Conservation (phyloP, 148 eudicot genomes). For the Camellia granthamiana region DNA sequence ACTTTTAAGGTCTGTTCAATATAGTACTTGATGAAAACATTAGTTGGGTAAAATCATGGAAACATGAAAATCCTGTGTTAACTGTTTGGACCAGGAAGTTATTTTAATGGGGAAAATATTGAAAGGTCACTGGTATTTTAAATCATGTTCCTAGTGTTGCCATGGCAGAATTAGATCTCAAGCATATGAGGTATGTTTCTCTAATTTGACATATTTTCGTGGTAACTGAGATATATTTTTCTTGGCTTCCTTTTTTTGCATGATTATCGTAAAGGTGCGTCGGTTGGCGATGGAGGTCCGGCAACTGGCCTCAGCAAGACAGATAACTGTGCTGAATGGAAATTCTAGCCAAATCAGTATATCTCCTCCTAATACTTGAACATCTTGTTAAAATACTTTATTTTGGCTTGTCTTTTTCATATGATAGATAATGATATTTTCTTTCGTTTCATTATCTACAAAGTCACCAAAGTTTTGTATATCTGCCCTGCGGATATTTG, state of each 20-base stretch:
- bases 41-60: background rate
- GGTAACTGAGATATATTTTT: background rate
- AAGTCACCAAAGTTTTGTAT: background rate
- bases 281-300: slow-evolving; percentile 83
- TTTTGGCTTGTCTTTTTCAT: background rate
- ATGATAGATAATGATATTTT: background rate
- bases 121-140: too few species aligned
- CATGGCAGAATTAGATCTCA: background rate
- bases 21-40: background rate
- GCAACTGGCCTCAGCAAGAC: slow-evolving; percentile 60
- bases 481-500: background rate
- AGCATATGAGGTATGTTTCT: background rate
- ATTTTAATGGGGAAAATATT: background rate
- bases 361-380: background rate
- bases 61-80: background rate
- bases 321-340: slow-evolving; percentile 81
- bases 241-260: background rate
- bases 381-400: too few species aligned
- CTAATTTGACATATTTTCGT: background rate
- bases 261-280: slow-evolving; percentile 50
- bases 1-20: background rate
- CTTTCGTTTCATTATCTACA: background rate
- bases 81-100: background rate
- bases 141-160: too few species aligned
- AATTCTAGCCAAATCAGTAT: slow-evolving; percentile 51